A percentile compares a stretch with the other conserved stretches of the same genome.
Conservation (phyloP, 371 early-diverging fungal genomes). For the Mortierella sp. region DNA sequence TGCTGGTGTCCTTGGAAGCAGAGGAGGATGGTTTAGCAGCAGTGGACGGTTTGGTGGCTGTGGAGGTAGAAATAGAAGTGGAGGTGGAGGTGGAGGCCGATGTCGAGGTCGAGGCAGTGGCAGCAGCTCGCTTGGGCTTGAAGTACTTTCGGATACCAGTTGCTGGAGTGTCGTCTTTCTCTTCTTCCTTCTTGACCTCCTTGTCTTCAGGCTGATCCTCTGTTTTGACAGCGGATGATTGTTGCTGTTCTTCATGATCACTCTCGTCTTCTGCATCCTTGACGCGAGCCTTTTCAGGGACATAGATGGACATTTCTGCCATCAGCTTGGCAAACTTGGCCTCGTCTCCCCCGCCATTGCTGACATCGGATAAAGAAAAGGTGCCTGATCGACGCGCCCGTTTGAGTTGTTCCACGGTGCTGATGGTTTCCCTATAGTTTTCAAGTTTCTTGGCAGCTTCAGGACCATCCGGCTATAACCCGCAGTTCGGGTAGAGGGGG, state of each 20-base stretch:
- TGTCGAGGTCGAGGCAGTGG: neutral
- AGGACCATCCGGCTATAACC: conserved; percentile 27
- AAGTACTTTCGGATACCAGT: conserved; percentile 40
- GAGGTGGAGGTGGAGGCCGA: neutral
- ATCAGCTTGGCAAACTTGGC: conserved; percentile 27
- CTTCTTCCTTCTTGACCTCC: conserved; percentile 29
- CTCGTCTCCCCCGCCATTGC: conserved; percentile 34
- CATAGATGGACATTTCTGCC: conserved; percentile 41
- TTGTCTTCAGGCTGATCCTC: conserved; percentile 6
- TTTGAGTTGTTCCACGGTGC: neutral
- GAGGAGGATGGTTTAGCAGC: too few species aligned
- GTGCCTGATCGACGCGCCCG: conserved; percentile 22
- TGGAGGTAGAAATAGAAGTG: too few species aligned
- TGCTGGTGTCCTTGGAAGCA: conserved; percentile 12
- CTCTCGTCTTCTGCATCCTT: conserved; percentile 39
- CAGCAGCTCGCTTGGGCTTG: conserved; percentile 5
- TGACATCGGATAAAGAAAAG: conserved; percentile 32
- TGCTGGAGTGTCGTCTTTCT: conserved; percentile 9
- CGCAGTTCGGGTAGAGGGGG: neutral
- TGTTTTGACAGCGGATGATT: conserved; percentile 7
- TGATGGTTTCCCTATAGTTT: conserved; percentile 10
- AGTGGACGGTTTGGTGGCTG: too few species aligned
- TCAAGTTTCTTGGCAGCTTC: conserved; percentile 23
- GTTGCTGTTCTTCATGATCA: conserved; percentile 12
- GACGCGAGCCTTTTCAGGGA: conserved; percentile 51